Evolutionary conservation across 257 asterid genomes (phyloP), one percentile per base, ranked within the genome.

Genomic region (Petrea volubilis): DNA sequence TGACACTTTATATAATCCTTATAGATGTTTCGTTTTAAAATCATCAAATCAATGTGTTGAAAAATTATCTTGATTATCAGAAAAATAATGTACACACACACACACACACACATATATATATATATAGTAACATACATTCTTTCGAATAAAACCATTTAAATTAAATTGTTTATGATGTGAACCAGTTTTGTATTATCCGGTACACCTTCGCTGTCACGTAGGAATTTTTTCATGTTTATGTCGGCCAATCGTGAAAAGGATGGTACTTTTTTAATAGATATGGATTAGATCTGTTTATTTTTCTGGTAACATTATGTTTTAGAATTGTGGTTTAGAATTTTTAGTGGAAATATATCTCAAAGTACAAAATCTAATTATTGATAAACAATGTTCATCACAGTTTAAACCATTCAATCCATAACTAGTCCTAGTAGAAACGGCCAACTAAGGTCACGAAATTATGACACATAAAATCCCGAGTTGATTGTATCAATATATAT

Each of bases 171-270:
- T 31, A 44, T 56, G 51, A 73, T 64, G 60, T 64, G 43, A 56
- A 64, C 20, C 11, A n/a, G n/a, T 23, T 66, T 27, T 68, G 64
- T 66, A 21, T 40, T 49, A 50, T 47, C 56, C 12, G 47, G 51
- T 47, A 58, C 56, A 14, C 68, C 72, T 64, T 64, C 36, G 73
- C 29, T 74, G 76, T 74, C 67, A 70, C 24, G 55, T 24, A 50
- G 40, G 51, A 65, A 15, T 4, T 65, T n/a, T 17, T 41, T 69
- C 31, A 69, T 72, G 80, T 55, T 73, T 66, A 27, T 80, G 84
- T 76, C 84, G 79, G 79, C 47, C 62, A 68, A 80, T 75, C 63
- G 65, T 70, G 60, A 7, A 64, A 29, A 14, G 71, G 78, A 69
- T 64, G n/a, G 74, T 47, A 17, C 13, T 81, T 53, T 36, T 81